A percentile compares a stretch with the other conserved stretches of the same genome.
These are phyloP conservation scores for Dimocarpus longan DNA, from an alignment of 345 rosid genomes.

Conservation along the genomic window DNA sequence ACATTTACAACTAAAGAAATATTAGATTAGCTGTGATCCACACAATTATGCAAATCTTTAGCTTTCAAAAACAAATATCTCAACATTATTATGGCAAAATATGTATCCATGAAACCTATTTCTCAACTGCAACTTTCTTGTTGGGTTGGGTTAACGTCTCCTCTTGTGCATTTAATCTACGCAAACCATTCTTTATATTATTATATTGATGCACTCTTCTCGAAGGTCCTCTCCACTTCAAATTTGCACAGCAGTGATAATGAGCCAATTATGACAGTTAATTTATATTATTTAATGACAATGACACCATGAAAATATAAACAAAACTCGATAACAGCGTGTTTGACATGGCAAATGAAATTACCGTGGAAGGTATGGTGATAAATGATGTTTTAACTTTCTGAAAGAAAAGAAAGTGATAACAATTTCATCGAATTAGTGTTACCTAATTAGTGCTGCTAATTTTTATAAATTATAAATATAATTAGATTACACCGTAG, in stretches of 20 bases:
- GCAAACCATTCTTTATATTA: neutral
- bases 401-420: neutral
- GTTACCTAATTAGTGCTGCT: too few species aligned
- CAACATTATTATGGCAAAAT: neutral
- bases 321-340: neutral
- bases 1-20: neutral
- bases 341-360: too few species aligned
- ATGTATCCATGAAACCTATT: slow-evolving; percentile 14
- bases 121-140: slow-evolving; percentile 15
- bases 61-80: neutral
- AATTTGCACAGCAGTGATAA: neutral
- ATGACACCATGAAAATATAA: neutral
- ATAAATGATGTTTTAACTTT: neutral
- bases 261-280: neutral
- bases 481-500: too few species aligned
- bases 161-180: neutral
- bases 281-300: neutral
- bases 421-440: too few species aligned
- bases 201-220: slow-evolving; percentile 9
- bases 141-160: slow-evolving; percentile 21
- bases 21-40: slow-evolving; percentile 16
- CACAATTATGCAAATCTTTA: neutral
- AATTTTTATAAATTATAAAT: too few species aligned
- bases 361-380: too few species aligned
- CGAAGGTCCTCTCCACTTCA: neutral